Base-by-base conservation (phyloP, 306 rosid genomes). In the Castanea crenata region DNA sequence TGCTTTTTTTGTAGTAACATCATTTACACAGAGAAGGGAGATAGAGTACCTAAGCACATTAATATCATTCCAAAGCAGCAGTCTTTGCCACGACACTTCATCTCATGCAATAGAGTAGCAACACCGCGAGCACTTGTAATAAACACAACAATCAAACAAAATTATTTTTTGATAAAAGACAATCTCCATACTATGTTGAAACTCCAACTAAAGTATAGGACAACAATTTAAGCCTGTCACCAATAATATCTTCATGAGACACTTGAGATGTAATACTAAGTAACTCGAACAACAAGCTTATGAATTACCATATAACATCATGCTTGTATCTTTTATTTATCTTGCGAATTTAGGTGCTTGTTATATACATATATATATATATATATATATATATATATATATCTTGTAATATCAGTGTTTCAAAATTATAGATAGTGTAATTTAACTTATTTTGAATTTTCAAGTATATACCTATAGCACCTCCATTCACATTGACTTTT, bases 401-500 rank as follows among this genome's bases (percentile, higher is more conserved):
- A 38, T 38, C 44, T 38, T 38, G 34, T 62, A 74, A 65, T 46
- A 27, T n/a, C 23, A 11, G 38, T 32, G 32, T 4, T 9, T 67
- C 52, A 64, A 64, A 64, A 16, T 64, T 64, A 13, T 15, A 21
- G 68, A 12, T 15, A 6, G 6, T 15, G 31, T 64, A 31, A 59
- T 25, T 1, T 29, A 64, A 31, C 20, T 32, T 8, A 34, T 18
- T 32, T 14, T 23, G 4, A 72, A 58, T 69, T 61, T 46, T 21
- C 6, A 70, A 16, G 57, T 29, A 69, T 35, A 20, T 88, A 92
- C 97, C 97, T 85, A 97, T 94, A 80, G 97, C 97, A 84, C 99
- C 97, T 71, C 97, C 99, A 79, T 91, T 94, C 71, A 94, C 99
- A 84, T 94, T 94, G 81, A 94, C 82, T 87, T 92, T 94, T 78